A percentile compares a stretch with the other conserved stretches of the same genome.
phyloP scores from a whole-genome alignment of 257 asterid species.

The Cinchona pubescens region DNA sequence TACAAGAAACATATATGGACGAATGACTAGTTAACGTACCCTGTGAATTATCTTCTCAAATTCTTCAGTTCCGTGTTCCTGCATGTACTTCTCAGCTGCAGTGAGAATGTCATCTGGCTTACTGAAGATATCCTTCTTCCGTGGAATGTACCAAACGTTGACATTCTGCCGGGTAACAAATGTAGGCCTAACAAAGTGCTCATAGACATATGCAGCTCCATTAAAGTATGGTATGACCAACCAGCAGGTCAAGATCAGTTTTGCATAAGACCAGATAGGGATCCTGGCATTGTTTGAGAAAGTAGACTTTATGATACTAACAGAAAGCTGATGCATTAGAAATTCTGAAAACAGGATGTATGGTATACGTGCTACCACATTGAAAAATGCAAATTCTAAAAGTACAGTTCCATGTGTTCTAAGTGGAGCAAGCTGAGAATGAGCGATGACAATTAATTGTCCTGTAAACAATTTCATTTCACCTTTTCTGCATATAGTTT shows the following conservation, averaged over 20 bases:
- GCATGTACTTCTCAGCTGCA: slow-evolving; percentile 72
- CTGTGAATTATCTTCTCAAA: slow-evolving; percentile 64
- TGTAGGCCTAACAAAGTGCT: slow-evolving; percentile 80
- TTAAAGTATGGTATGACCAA: slow-evolving; percentile 92
- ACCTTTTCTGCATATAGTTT: neutral
- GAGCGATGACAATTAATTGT: neutral
- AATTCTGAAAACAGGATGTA: neutral
- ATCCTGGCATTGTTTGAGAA: slow-evolving; percentile 46
- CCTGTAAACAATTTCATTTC: neutral
- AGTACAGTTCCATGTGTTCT: neutral
- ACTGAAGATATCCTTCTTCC: slow-evolving; percentile 54
- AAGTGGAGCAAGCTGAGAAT: neutral
- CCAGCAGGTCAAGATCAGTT: slow-evolving; percentile 89
- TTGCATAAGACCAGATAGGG: slow-evolving; percentile 91
- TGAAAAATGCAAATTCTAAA: neutral
- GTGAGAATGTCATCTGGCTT: slow-evolving; percentile 77
- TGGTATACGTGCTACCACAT: neutral
- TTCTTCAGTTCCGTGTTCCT: slow-evolving; percentile 66
- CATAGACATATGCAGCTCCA: slow-evolving; percentile 91
- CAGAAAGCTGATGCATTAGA: neutral
- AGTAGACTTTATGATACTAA: neutral
- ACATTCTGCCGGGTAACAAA: slow-evolving; percentile 60
- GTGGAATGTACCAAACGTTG: slow-evolving; percentile 73
- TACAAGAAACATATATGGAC: neutral
- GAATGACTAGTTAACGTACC: slow-evolving; percentile 36